Evolutionary conservation across 805 yeast species (phyloP).

Genomic region (Torulaspora quercuum): DNA sequence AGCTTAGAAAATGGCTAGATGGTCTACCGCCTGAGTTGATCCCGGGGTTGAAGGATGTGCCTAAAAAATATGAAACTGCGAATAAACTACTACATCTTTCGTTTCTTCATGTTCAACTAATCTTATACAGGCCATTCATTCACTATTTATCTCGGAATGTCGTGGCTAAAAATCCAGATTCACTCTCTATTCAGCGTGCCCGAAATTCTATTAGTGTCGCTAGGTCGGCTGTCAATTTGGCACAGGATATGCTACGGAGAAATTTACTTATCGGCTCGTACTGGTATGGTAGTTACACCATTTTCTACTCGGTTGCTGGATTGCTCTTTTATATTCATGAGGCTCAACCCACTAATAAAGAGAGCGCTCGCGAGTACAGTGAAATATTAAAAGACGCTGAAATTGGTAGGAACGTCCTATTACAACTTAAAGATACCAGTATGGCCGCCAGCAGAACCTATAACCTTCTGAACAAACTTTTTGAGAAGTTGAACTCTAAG

Average conservation of each 20-base stretch:
- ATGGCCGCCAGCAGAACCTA: constrained; percentile 79
- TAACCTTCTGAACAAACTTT: constrained; percentile 71
- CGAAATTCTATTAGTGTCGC: constrained; percentile 83
- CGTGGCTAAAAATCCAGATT: constrained; percentile 31
- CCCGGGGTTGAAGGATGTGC: constrained; percentile 43
- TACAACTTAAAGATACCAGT: constrained; percentile 65
- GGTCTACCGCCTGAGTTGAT: constrained; percentile 68
- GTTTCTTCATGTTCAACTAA: constrained; percentile 75
- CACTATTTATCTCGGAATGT: constrained; percentile 59
- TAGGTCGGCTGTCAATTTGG: constrained; percentile 71
- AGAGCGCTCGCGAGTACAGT: constrained; percentile 48
- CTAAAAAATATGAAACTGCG: constrained; percentile 57
- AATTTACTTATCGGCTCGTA: constrained; percentile 79
- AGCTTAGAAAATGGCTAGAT: constrained; percentile 70
- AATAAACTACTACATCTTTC: constrained; percentile 71
- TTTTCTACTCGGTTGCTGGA: constrained; percentile 89
- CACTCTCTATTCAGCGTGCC: constrained; percentile 63
- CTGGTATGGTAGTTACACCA: constrained; percentile 91
- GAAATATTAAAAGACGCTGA: constrained; percentile 74
- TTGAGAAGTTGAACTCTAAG: constrained; percentile 71
- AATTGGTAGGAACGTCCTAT: constrained; percentile 70
- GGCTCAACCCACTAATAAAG: constrained; percentile 41
- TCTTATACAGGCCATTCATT: constrained; percentile 85
- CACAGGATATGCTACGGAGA: constrained; percentile 72
- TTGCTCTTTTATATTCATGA: constrained; percentile 76